phyloP scores from a whole-genome alignment of 2,329 filamentous ascomycete genomes.

The Fusarium napiforme region DNA sequence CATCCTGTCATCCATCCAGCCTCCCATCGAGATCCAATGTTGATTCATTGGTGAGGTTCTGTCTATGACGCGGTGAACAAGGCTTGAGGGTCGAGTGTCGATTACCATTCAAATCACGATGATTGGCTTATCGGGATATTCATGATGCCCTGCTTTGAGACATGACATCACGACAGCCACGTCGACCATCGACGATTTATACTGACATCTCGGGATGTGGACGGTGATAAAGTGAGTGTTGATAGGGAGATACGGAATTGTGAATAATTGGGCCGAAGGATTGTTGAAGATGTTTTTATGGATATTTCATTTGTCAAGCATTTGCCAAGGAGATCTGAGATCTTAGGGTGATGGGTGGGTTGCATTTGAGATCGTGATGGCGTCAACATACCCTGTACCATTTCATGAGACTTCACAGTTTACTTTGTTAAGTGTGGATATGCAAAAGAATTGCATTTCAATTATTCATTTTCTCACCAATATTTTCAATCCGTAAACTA shows the following conservation, averaged over 20 bases:
- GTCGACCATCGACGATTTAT: not conserved
- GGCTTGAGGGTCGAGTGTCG: not conserved
- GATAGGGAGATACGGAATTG: no score
- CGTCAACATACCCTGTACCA: not conserved
- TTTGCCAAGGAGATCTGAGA: not conserved
- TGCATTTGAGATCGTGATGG: not conserved
- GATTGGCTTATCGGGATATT: constrained; percentile 15
- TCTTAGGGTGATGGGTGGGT: not conserved
- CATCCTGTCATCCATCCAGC: constrained; percentile 8
- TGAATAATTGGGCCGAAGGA: not conserved
- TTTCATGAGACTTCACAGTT: accelerated
- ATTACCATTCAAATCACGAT: constrained; percentile 19
- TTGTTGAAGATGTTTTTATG: not conserved
- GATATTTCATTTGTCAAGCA: not conserved
- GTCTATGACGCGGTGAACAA: constrained; percentile 34
- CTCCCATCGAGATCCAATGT: not conserved
- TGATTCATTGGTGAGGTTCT: not conserved
- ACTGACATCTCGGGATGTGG: not conserved
- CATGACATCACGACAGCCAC: constrained; percentile 9
- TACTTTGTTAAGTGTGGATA: no score
- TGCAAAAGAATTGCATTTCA: no score
- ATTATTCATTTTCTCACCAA: no score
- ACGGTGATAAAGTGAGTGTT: not conserved
- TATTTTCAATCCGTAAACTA: no score
- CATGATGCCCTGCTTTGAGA: constrained; percentile 23